Conservation (phyloP, 148 eudicot species). For the Rheum nobile region DNA sequence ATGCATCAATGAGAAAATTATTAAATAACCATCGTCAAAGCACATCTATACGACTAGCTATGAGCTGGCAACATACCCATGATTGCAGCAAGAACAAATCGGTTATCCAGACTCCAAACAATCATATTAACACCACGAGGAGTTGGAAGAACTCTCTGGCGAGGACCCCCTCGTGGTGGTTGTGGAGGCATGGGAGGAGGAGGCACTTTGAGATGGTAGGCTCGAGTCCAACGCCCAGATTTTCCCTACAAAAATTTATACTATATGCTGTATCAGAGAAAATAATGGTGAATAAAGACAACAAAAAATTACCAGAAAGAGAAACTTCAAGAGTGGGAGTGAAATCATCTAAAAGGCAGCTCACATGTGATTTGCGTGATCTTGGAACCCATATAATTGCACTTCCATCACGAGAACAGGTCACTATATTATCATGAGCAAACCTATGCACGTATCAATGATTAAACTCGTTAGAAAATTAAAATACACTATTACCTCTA, state of each 20-base stretch:
- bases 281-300: not conserved
- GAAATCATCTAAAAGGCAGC: constrained; percentile 11
- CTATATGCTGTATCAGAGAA: constrained; percentile 4
- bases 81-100: constrained; percentile 95
- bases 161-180: constrained; percentile 85
- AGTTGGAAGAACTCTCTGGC: constrained; percentile 77
- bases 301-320: not conserved
- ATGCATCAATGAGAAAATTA: not conserved
- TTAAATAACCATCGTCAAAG: not conserved
- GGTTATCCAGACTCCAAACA: constrained; percentile 92
- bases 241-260: constrained; percentile 41
- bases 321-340: not conserved
- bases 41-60: not conserved
- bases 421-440: constrained; percentile 88
- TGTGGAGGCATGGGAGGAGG: constrained; percentile 89
- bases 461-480: not conserved
- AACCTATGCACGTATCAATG: constrained; percentile 37
- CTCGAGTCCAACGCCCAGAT: constrained; percentile 71
- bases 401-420: constrained; percentile 97
- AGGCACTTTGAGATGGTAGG: constrained; percentile 95
- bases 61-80: constrained; percentile 51
- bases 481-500: not conserved
- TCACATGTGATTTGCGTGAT: constrained; percentile 95
- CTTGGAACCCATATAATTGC: constrained; percentile 96
- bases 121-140: constrained; percentile 99